Percentiles rank a stretch among this genome's conserved stretches.
Evolutionary conservation across 345 rosid genomes (phyloP).

Genomic region (Acer yangbiense): DNA sequence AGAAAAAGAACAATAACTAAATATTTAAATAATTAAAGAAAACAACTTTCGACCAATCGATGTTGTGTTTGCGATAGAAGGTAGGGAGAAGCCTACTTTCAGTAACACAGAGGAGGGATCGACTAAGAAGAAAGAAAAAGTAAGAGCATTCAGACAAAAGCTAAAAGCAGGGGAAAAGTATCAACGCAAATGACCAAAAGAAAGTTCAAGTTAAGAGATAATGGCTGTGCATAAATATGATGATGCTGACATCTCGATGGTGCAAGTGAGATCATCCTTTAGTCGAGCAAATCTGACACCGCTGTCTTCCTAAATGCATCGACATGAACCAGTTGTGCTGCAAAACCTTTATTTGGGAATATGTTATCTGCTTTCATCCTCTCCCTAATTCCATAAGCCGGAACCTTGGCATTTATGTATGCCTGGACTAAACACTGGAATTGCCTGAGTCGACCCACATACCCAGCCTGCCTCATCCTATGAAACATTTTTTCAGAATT

Average conservation of each 20-base stretch:
- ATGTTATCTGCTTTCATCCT: slow-evolving; percentile 87
- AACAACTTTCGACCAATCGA: background rate
- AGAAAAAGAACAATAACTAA: background rate
- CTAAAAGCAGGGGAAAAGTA: background rate
- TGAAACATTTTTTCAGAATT: slow-evolving; percentile 77
- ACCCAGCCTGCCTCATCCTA: slow-evolving; percentile 82
- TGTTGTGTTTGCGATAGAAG: no score
- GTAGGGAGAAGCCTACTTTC: background rate
- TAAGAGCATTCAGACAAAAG: background rate
- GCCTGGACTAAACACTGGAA: slow-evolving; percentile 62
- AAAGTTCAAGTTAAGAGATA: background rate
- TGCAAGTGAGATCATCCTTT: slow-evolving; percentile 5
- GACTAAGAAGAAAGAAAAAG: background rate
- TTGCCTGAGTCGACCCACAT: slow-evolving; percentile 56
- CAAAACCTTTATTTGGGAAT: slow-evolving; percentile 65
- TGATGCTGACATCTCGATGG: background rate
- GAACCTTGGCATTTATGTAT: slow-evolving; percentile 64
- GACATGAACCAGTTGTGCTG: slow-evolving; percentile 52
- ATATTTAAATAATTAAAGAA: no score
- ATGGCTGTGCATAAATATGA: background rate
- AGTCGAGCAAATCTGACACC: slow-evolving; percentile 74
- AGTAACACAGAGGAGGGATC: background rate
- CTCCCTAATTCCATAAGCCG: slow-evolving; percentile 86
- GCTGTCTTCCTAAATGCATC: slow-evolving; percentile 84
- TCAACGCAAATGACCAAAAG: background rate